Base-by-base conservation (phyloP, 768 basidiomycete genomes). In the Saitozyma podzolica region DNA sequence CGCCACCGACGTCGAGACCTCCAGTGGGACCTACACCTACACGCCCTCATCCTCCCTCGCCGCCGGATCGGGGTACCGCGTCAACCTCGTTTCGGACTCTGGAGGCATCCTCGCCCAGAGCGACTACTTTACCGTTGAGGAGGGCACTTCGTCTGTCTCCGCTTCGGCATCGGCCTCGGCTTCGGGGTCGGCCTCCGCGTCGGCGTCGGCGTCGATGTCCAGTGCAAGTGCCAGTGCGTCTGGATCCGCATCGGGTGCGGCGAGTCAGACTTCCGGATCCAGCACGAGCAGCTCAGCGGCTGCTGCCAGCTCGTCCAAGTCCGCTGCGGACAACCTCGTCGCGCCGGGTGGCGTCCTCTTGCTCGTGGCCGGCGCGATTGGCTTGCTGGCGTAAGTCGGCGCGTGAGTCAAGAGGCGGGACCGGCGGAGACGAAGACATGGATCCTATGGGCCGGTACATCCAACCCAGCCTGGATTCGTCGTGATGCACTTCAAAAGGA, bases 41-140 rank as follows among this genome's bases (percentile, higher is more conserved):
- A 65, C 68, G 2, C 68, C 70, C 13, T 40, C 54, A 4, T 54
- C 62, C 10, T 54, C 52, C 40, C 48, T 74, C 3, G 53, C 61
- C 2, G 54, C 54, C 11, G 66, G 67, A 16, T 20, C 48, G 2
- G 42, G 63, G 40, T 70, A 62, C 51, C 58, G 69, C 39, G 43
- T 75, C 64, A 66, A 67, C 65, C 50, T 67, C 40, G 52, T 67
- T 29, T 20, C 37, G 29, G 47, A 55, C 40, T 41, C 50, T n/a
- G 63, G 47, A 1, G 67, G 67, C 13, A 72, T 75, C 51, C 55
- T 75, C 43, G 73, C 73, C 42, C 70, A 75, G 59, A 70, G 68
- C 45, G 59, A 66, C 41, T 67, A 72, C 52, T 75, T 75, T 53
- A 54, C 55, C 17, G 70, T 75, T 17, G 59, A 54, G 17, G n/a